Conservation (phyloP, 2,329 filamentous ascomycete genomes). For the Fragosphaeria purpurea region DNA sequence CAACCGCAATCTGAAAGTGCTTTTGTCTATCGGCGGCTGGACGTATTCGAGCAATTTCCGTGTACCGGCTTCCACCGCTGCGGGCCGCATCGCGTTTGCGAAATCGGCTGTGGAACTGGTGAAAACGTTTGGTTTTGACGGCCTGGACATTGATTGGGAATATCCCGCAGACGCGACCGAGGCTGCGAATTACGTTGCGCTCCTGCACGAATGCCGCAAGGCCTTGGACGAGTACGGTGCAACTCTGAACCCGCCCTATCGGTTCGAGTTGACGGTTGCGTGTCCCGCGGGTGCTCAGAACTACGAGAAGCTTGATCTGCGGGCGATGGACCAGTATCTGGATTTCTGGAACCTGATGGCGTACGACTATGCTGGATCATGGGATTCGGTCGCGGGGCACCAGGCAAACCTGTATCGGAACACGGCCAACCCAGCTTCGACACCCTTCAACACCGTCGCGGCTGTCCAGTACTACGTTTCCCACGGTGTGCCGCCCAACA, state of each 20-base stretch:
- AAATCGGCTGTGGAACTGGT: constrained; percentile 63
- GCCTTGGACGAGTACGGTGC: constrained; percentile 49
- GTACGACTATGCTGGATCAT: constrained; percentile 79
- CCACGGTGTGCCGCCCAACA: constrained; percentile 53
- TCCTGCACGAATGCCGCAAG: constrained; percentile 45
- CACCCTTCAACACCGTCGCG: constrained; percentile 66
- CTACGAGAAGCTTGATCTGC: constrained; percentile 52
- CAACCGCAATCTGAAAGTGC: constrained; percentile 74
- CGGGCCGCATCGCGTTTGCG: constrained; percentile 64
- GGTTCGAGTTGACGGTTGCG: constrained; percentile 56
- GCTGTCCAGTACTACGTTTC: constrained; percentile 63
- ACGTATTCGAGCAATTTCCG: constrained; percentile 81
- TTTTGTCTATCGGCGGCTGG: constrained; percentile 87
- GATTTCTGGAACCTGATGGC: constrained; percentile 81
- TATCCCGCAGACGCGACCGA: constrained; percentile 47
- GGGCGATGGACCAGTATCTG: constrained; percentile 53
- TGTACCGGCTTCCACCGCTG: constrained; percentile 58
- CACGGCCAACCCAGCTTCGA: constrained; percentile 46
- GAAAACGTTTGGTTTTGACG: constrained; percentile 70
- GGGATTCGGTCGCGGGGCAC: constrained; percentile 64
- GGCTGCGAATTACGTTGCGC: constrained; percentile 48
- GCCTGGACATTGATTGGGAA: constrained; percentile 49
- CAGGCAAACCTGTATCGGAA: constrained; percentile 64
- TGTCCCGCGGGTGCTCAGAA: constrained; percentile 54
- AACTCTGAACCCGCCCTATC: constrained; percentile 31